Base-by-base conservation (phyloP, 1,284 basidiomycete species). In the Pseudozyma flocculosa region DNA sequence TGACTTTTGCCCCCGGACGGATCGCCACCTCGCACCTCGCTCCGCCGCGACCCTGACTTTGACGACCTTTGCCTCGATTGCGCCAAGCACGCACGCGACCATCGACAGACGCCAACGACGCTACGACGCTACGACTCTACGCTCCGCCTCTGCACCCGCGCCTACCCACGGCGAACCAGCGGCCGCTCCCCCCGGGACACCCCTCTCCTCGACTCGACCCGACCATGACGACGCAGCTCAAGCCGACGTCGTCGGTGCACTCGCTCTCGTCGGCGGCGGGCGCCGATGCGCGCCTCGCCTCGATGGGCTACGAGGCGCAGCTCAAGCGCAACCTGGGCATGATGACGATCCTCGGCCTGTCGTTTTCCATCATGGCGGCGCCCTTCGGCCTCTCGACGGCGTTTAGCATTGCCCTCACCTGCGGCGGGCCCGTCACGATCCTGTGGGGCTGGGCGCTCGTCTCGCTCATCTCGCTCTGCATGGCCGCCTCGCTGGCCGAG, bases 371-470 rank as follows among this genome's bases (percentile, higher is more conserved):
- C 71, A 80, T 80, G 72, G 80, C 80, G 17, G 78, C 80, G 9
- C 78, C 79, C 1, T 80, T 80, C 42, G 80, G 80, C 14, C 75
- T 80, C 8, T 73, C 67, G 37, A 81, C 80, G 15, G 79, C 80
- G 17, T 65, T 81, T 34, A 75, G 77, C 38, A 79, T 80, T 42
- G 80, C 80, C 7, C 68, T 82, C 40, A 80, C 78, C 5, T 79
- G 80, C 56, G 81, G 81, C 13, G 63, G 66, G 2, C 55, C 50
- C 18, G 57, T 81, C 39, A 80, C 79, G 3, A 78, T 80, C 57
- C 79, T 82, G 19, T 82, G 67, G 45, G 72, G 72, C 29, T 82
- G 81, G 81, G 71, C 80, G 18, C 73, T 82, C 40, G 80, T 82
- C 4, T 80, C 79, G 10, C 50, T 79, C 42, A 80, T 82, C 39